Conservation (phyloP, 345 rosid genomes). For the Erodium maritimum region DNA sequence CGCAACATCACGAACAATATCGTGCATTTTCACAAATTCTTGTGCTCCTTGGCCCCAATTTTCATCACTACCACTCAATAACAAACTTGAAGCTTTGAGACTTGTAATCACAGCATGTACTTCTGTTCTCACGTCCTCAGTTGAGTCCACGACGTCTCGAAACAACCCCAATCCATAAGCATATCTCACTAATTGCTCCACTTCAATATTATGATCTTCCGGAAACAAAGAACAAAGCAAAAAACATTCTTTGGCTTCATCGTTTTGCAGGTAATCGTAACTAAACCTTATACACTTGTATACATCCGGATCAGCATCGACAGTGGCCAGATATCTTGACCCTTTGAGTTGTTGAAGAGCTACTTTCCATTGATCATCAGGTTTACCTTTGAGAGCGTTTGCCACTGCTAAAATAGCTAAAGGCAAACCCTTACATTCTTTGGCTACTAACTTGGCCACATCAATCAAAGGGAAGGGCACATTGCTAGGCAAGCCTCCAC, state of each 20-base stretch:
- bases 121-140: neutral
- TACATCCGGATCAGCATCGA: neutral
- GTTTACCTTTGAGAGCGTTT: neutral
- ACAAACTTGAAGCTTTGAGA: constrained; percentile 4
- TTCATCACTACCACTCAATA: neutral
- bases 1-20: too few relatives aligned
- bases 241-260: neutral
- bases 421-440: constrained; percentile 4
- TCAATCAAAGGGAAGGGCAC: neutral
- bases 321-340: neutral
- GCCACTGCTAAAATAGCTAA: neutral
- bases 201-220: neutral
- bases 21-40: constrained; percentile 6
- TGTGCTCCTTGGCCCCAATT: too few relatives aligned
- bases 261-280: neutral
- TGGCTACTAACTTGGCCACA: neutral
- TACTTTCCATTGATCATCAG: neutral
- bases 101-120: neutral
- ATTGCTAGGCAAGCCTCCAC: neutral
- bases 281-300: neutral
- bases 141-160: neutral
- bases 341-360: neutral
- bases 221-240: constrained; percentile 3
- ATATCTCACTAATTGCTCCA: neutral
- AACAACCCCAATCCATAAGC: neutral